A percentile compares a stretch with the other conserved stretches of the same genome.
Conservation (phyloP, 768 basidiomycete genomes). For the Favolaschia claudopus region DNA sequence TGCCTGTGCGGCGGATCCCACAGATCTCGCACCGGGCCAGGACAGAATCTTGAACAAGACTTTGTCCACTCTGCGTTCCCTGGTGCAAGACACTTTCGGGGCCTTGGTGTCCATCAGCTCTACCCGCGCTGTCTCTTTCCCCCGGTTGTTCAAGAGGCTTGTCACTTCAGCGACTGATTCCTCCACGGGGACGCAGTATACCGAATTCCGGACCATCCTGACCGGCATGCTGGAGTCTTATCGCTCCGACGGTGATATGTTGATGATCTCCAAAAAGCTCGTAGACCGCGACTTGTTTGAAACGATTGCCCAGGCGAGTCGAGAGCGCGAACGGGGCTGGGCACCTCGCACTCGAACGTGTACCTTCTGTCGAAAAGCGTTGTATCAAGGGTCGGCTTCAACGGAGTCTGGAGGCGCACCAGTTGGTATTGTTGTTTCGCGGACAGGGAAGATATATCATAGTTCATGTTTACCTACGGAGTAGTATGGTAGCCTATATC, state of each 20-base stretch:
- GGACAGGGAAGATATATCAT: constrained; percentile 71
- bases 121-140: constrained; percentile 84
- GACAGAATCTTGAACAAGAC: constrained; percentile 34
- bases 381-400: constrained; percentile 36
- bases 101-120: constrained; percentile 87
- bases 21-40: constrained; percentile 16
- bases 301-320: constrained; percentile 65
- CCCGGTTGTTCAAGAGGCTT: constrained; percentile 89
- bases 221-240: constrained; percentile 97
- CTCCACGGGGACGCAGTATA: constrained; percentile 73
- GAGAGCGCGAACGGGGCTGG: constrained; percentile 72
- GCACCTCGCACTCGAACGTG: constrained; percentile 58
- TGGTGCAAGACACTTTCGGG: constrained; percentile 86
- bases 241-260: constrained; percentile 88
- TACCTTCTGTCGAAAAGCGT: constrained; percentile 56
- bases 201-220: constrained; percentile 90
- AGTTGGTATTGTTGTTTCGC: constrained; percentile 54
- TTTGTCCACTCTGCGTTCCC: constrained; percentile 65
- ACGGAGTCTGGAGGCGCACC: constrained; percentile 28
- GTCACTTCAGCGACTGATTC: constrained; percentile 72
- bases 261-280: constrained; percentile 83
- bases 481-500: constrained; percentile 13
- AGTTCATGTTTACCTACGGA: constrained; percentile 42
- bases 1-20: constrained; percentile 40
- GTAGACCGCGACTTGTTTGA: constrained; percentile 85